Conservation (phyloP, 176 grass and related monocot genomes). For the Musa beccarii region DNA sequence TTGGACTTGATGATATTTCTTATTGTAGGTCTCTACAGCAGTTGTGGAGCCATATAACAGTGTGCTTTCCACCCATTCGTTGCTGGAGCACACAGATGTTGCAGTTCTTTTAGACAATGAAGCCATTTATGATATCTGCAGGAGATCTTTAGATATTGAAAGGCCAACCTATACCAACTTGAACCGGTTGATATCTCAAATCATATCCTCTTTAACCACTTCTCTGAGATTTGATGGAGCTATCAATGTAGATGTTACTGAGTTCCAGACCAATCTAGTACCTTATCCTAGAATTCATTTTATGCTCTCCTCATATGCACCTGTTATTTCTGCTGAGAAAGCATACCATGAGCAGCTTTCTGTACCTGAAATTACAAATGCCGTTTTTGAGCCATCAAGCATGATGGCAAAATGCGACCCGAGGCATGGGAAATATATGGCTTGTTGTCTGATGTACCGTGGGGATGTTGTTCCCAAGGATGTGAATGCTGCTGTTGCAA, state of each 20-base stretch:
- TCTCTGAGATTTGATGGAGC: slow-evolving; percentile 92
- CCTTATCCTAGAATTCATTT: slow-evolving; percentile 95
- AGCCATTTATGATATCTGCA: slow-evolving; percentile 95
- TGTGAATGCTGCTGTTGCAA: slow-evolving; percentile 86
- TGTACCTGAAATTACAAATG: slow-evolving; percentile 94
- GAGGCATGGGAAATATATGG: slow-evolving; percentile 94
- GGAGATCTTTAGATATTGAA: slow-evolving; percentile 92
- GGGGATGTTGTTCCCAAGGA: slow-evolving; percentile 97
- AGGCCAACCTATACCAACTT: slow-evolving; percentile 93
- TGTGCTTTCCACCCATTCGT: slow-evolving; percentile 87
- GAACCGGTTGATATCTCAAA: slow-evolving; percentile 90
- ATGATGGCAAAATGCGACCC: slow-evolving; percentile 99
- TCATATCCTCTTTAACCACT: slow-evolving; percentile 91
- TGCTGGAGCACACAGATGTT: slow-evolving; percentile 95
- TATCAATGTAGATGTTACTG: slow-evolving; percentile 88
- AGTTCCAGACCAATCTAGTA: slow-evolving; percentile 96
- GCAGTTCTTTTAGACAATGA: slow-evolving; percentile 74
- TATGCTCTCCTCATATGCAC: slow-evolving; percentile 94
- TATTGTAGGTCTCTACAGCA: slow-evolving; percentile 81
- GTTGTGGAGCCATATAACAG: slow-evolving; percentile 99
- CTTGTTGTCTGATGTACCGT: slow-evolving; percentile 95
- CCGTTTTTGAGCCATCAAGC: slow-evolving; percentile 90
- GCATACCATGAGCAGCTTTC: slow-evolving; percentile 96
- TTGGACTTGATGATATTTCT: slow-evolving; percentile 24
- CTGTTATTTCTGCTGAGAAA: slow-evolving; percentile 93